Percentiles rank a stretch among this genome's conserved stretches.
Conservation (phyloP, 2,329 filamentous ascomycete genomes). For the Aspergillus brasiliensis region DNA sequence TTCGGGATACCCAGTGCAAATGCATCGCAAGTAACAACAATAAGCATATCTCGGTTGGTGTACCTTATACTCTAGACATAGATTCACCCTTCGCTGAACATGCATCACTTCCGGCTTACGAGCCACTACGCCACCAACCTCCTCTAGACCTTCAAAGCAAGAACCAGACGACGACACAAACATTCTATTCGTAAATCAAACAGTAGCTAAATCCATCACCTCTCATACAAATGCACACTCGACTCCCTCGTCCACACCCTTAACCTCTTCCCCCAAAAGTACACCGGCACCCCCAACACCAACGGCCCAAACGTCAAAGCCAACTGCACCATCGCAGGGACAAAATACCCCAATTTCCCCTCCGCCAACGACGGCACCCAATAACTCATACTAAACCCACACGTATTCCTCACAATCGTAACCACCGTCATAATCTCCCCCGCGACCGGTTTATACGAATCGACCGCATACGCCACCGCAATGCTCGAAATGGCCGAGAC, state of each 20-base stretch:
- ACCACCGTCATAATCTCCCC: constrained; percentile 10
- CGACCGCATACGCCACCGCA: constrained; percentile 7
- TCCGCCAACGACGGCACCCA: not conserved
- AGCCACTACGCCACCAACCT: too few species aligned
- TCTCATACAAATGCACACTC: constrained; percentile 1
- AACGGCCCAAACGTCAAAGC: constrained; percentile 3
- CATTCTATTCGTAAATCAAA: too few species aligned
- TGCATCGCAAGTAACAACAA: too few species aligned
- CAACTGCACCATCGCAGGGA: constrained; percentile 5
- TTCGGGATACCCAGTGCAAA: too few species aligned
- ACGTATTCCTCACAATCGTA: constrained; percentile 8
- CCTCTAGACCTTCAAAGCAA: too few species aligned
- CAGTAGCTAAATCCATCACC: accelerated
- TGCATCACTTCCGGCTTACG: too few species aligned
- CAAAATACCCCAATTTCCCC: not conserved
- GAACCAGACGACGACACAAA: too few species aligned
- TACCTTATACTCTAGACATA: too few species aligned
- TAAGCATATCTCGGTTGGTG: too few species aligned
- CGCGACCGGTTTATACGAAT: constrained; percentile 7
- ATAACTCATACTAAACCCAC: constrained; percentile 11
- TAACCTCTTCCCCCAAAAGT: constrained; percentile 3
- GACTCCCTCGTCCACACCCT: not conserved
- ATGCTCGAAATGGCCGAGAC: constrained; percentile 2
- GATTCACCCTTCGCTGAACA: too few species aligned
- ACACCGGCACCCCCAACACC: constrained; percentile 1